phyloP scores from a whole-genome alignment of 83 land plant species.

The Larix sibirica region DNA sequence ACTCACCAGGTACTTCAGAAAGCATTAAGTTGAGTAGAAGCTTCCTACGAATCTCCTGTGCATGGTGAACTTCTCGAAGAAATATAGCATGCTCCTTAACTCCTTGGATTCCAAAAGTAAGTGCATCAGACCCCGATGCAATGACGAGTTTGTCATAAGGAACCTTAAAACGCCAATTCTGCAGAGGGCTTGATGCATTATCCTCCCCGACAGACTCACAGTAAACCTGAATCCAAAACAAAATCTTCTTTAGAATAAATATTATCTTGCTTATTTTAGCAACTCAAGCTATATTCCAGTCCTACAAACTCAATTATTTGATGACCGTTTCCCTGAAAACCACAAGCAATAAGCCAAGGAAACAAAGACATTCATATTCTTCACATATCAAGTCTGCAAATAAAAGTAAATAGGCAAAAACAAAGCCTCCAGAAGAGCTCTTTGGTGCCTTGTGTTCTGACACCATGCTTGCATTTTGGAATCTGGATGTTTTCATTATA shows the following conservation, averaged over 20 bases:
- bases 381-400: too few species aligned
- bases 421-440: too few species aligned
- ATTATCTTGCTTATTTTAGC: too few species aligned
- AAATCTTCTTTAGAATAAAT: not conserved
- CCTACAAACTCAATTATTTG: too few species aligned
- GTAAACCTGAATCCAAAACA: conserved; percentile 37
- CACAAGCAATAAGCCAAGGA: too few species aligned
- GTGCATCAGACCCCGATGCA: conserved; percentile 76
- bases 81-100: conserved; percentile 85
- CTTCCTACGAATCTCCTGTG: conserved; percentile 81
- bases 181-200: not conserved
- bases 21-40: conserved; percentile 86
- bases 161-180: conserved; percentile 60
- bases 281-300: too few species aligned
- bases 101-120: conserved; percentile 85
- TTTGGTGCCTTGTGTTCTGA: too few species aligned
- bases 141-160: conserved; percentile 90
- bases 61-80: conserved; percentile 88
- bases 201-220: conserved; percentile 47
- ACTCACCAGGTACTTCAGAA: conserved; percentile 83
- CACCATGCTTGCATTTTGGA: too few species aligned
- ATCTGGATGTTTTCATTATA: too few species aligned
- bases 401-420: too few species aligned
- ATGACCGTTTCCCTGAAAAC: too few species aligned
- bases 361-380: too few species aligned